Conservation (phyloP, 495 filamentous ascomycete genomes). For the Xylaria longipes region DNA sequence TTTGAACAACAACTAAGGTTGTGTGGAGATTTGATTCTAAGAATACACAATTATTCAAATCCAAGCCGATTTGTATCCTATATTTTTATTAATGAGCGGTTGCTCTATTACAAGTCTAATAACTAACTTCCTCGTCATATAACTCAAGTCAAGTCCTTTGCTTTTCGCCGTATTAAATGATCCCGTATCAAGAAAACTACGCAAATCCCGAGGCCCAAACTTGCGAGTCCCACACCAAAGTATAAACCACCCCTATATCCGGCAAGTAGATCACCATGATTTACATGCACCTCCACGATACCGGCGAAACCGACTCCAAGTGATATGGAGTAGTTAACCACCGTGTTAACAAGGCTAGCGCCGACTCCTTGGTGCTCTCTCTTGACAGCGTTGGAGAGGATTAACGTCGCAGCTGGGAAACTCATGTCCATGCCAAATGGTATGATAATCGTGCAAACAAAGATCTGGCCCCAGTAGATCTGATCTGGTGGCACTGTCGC, state of each 20-base stretch:
- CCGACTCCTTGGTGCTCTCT: conserved; percentile 67
- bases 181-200: conserved; percentile 13
- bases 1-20: not conserved
- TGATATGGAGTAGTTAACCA: conserved; percentile 53
- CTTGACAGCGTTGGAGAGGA: conserved; percentile 63
- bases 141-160: not conserved
- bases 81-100: not conserved
- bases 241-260: conserved; percentile 66
- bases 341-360: conserved; percentile 50
- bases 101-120: conserved; percentile 1
- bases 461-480: conserved; percentile 67
- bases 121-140: not conserved
- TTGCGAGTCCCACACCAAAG: conserved; percentile 61
- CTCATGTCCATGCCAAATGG: conserved; percentile 63
- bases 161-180: not conserved
- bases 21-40: not conserved
- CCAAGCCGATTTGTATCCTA: not conserved
- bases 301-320: conserved; percentile 55
- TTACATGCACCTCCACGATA: conserved; percentile 45
- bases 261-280: conserved; percentile 42
- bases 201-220: conserved; percentile 46
- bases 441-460: conserved; percentile 62
- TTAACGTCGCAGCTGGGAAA: conserved; percentile 53
- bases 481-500: conserved; percentile 55
- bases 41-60: not conserved